phyloP scores from a whole-genome alignment of 106 monocot species.

The Dendrobium nobile region DNA sequence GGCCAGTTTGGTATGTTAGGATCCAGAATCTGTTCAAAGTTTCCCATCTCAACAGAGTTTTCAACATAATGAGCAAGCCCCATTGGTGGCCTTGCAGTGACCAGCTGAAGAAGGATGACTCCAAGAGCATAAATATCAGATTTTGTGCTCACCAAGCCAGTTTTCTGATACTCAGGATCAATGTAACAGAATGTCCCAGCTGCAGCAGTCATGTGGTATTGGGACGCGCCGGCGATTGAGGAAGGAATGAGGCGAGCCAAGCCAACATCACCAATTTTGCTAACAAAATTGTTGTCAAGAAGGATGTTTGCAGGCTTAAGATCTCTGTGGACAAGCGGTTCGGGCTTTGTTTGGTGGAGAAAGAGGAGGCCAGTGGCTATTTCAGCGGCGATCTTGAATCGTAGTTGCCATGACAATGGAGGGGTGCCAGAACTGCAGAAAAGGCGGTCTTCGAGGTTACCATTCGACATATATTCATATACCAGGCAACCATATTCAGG shows the following conservation, averaged over 20 bases:
- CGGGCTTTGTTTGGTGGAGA: constrained; percentile 62
- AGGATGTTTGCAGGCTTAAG: constrained; percentile 69
- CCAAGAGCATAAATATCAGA: constrained; percentile 64
- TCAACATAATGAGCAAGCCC: constrained; percentile 39
- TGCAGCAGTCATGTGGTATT: constrained; percentile 43
- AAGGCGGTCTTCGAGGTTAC: constrained; percentile 60
- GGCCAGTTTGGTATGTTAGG: constrained; percentile 41
- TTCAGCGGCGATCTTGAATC: constrained; percentile 61
- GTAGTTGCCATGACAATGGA: constrained; percentile 47
- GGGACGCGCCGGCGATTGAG: constrained; percentile 17
- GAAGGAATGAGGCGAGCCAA: constrained; percentile 48
- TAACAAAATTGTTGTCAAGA: constrained; percentile 45
- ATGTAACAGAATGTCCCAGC: constrained; percentile 74
- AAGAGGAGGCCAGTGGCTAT: constrained; percentile 49
- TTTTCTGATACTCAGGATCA: constrained; percentile 73
- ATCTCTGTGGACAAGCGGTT: constrained; percentile 62
- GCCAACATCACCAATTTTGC: constrained; percentile 65
- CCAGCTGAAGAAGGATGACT: constrained; percentile 51
- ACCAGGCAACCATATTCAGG: constrained; percentile 69
- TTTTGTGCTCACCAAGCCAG: constrained; percentile 48
- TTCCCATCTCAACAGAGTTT: constrained; percentile 31
- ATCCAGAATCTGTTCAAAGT: constrained; percentile 32
- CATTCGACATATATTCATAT: constrained; percentile 63
- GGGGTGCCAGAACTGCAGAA: constrained; percentile 25
- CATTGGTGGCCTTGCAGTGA: constrained; percentile 45